These are phyloP conservation scores for Kluyveromyces marxianus DNA, from an alignment of 1,139 yeast species.

Conservation along the genomic window DNA sequence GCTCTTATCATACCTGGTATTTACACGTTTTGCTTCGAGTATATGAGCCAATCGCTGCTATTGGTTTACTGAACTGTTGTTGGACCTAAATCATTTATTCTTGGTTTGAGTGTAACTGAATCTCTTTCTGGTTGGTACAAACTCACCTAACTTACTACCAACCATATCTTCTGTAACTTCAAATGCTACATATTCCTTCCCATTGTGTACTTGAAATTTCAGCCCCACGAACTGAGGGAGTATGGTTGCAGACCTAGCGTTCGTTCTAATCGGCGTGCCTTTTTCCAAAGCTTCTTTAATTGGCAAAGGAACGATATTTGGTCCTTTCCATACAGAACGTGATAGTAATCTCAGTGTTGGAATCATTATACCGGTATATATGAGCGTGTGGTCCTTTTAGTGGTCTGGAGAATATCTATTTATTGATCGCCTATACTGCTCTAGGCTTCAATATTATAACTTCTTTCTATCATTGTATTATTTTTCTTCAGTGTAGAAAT, in stretches of 20 bases:
- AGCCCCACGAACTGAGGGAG: slow-evolving; percentile 93
- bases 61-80: too few species aligned
- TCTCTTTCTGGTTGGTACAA: slow-evolving; percentile 86
- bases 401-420: too few species aligned
- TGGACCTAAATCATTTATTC: slow-evolving; percentile 23
- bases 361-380: slow-evolving; percentile 8
- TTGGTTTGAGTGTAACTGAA: slow-evolving; percentile 67
- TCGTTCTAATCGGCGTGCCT: slow-evolving; percentile 84
- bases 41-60: too few species aligned
- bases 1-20: too few species aligned
- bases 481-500: slow-evolving; percentile 2
- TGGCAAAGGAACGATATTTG: slow-evolving; percentile 89
- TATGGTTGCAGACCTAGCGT: slow-evolving; percentile 89
- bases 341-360: slow-evolving; percentile 19
- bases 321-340: slow-evolving; percentile 48
- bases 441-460: background rate
- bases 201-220: slow-evolving; percentile 91
- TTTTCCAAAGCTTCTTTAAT: slow-evolving; percentile 74
- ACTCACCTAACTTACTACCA: slow-evolving; percentile 93
- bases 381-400: background rate
- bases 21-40: too few species aligned
- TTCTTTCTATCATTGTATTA: background rate
- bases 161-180: slow-evolving; percentile 94
- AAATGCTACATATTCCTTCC: slow-evolving; percentile 85
- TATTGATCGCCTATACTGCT: too few species aligned